Base-by-base conservation (phyloP, 2,329 filamentous ascomycete species). In the Cladosporium sp. region DNA sequence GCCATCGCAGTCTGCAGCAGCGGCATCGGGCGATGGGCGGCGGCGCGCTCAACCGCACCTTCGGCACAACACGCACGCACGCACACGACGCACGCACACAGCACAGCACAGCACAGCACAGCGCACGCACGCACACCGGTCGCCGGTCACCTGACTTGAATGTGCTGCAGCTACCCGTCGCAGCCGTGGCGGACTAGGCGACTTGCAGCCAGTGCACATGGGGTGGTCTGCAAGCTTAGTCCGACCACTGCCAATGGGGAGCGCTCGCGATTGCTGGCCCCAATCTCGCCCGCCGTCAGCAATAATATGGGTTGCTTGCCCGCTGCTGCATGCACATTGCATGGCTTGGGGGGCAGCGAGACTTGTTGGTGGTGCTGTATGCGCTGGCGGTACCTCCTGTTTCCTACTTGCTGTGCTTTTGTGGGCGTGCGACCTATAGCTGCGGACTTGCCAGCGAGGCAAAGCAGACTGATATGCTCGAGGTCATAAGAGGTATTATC, bases 121-220 rank as follows among this genome's bases (percentile, higher is more conserved):
- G 6, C 12, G 12, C 8, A 32, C 28, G 28, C 28, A 32, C 28
- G 51, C 52, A 55, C 52, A 55, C 52, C 52, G 52, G 52, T 55
- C 20, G 17, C 17, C 20, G 32, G 47, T 57, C 55, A 57, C 55
- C 36, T 57, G 55, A 57, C 55, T 39, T 34, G 22, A 32, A 20
- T 36, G 36, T 42, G 25, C 34, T 57, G 55, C 55, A 51, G 55
- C 39, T 44, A 57, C 25, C 55, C 55, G 55, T 44, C 36, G 24
- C 25, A 22, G 13, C 52, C 49, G 35, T 24, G 25, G 36, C 37
- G n/a, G 25, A 35, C 53, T 56, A 56, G 34, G 34, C 53, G 36
- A 24, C 24, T 49, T 49, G 34, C 53, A 49, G 53, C 19, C 15
- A 53, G 50, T 53, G 50, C 50, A 53, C 36, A 25, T 53, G 50